These are phyloP conservation scores for Diplosphaera chodatii DNA, from an alignment of 139 green algal species.

Conservation along the genomic window DNA sequence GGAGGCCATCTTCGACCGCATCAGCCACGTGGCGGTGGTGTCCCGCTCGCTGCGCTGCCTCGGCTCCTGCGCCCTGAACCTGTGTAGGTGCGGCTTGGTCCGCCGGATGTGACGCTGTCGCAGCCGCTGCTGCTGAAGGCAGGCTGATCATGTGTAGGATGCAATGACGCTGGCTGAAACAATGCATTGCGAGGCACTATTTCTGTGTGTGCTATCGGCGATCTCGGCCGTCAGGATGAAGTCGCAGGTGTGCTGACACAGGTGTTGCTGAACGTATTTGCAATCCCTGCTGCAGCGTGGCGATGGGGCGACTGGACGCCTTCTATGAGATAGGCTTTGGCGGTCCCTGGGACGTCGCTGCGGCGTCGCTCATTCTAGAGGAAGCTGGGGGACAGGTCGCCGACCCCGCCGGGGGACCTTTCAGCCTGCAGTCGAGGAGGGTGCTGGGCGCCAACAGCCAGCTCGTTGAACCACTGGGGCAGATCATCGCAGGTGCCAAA, in stretches of 20 bases:
- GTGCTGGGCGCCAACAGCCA: constrained; percentile 54
- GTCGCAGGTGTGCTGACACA: too few relatives aligned
- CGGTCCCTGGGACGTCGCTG: constrained; percentile 70
- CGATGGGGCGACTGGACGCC: constrained; percentile 77
- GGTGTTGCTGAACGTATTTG: too few relatives aligned
- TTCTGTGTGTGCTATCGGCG: too few relatives aligned
- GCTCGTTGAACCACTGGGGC: constrained; percentile 13
- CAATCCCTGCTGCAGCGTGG: constrained; percentile 37
- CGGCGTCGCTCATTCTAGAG: constrained; percentile 47
- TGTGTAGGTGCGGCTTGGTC: constrained; percentile 41
- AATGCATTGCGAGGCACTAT: too few relatives aligned
- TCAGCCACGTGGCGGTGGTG: constrained; percentile 33
- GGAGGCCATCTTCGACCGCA: constrained; percentile 65
- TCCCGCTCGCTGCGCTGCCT: constrained; percentile 63
- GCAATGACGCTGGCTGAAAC: too few relatives aligned
- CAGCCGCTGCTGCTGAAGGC: too few relatives aligned
- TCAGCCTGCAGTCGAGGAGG: constrained; percentile 67
- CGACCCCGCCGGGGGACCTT: constrained; percentile 70
- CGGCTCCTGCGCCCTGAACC: constrained; percentile 88
- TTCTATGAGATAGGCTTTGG: constrained; percentile 94
- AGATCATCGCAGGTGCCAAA: constrained; percentile 32
- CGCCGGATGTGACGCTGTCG: too few relatives aligned
- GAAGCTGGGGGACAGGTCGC: constrained; percentile 78
- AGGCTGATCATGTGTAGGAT: too few relatives aligned
- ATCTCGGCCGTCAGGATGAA: too few relatives aligned